These are phyloP conservation scores for Claviceps paspali DNA, from an alignment of 2,329 filamentous ascomycete genomes.

Conservation along the genomic window DNA sequence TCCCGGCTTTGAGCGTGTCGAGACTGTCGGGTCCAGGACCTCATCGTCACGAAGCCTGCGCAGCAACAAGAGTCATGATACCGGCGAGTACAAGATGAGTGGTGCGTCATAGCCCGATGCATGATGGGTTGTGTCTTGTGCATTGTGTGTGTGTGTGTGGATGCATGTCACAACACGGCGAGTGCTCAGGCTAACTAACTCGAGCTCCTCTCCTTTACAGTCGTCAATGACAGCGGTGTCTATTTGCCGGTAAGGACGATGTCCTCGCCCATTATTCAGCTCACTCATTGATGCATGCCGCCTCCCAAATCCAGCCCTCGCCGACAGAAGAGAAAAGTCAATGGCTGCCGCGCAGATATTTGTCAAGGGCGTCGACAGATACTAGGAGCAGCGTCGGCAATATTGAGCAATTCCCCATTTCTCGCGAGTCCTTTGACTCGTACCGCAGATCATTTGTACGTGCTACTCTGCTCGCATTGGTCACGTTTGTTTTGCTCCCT, in stretches of 20 bases:
- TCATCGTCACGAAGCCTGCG: slow-evolving; percentile 47
- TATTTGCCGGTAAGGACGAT: slow-evolving; percentile 65
- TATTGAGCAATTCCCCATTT: slow-evolving; percentile 89
- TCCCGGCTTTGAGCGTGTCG: slow-evolving; percentile 42
- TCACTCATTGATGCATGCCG: slow-evolving; percentile 5
- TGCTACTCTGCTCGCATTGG: too few relatives aligned
- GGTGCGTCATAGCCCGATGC: slow-evolving; percentile 37
- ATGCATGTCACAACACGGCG: background rate
- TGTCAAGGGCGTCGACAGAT: slow-evolving; percentile 39
- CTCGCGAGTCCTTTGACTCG: slow-evolving; percentile 90
- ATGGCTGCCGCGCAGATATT: slow-evolving; percentile 45
- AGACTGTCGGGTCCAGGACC: slow-evolving; percentile 46
- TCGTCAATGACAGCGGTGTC: slow-evolving; percentile 89
- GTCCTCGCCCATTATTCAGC: background rate
- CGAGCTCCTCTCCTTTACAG: slow-evolving; percentile 28
- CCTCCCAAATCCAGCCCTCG: slow-evolving; percentile 49
- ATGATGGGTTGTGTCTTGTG: too few relatives aligned
- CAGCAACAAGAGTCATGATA: slow-evolving; percentile 45
- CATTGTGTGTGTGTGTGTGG: too few relatives aligned
- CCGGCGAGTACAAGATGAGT: slow-evolving; percentile 65
- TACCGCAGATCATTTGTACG: slow-evolving; percentile 89
- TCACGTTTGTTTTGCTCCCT: background rate
- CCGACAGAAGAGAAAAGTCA: slow-evolving; percentile 71
- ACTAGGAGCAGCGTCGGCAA: slow-evolving; percentile 53
- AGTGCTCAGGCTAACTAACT: slow-evolving; percentile 2